Percentiles rank a stretch among this genome's conserved stretches.
phyloP scores from a whole-genome alignment of 2,329 filamentous ascomycete species.

The Cryphonectria radicalis region DNA sequence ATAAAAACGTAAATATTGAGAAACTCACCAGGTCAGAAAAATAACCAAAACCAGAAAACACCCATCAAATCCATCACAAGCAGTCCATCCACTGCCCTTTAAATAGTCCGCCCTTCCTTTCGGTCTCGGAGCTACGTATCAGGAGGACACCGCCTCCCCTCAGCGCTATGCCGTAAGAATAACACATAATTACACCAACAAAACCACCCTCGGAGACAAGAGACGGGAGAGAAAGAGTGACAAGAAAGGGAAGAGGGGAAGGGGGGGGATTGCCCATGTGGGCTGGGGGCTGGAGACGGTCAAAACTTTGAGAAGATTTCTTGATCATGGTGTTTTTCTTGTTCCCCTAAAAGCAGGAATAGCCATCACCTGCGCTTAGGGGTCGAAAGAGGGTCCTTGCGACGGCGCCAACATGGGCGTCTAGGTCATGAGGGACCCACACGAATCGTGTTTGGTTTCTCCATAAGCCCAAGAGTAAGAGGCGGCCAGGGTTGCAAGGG shows the following conservation, averaged over 20 bases:
- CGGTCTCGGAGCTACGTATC: not conserved
- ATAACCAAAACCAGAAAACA: not conserved
- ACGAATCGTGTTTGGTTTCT: not conserved
- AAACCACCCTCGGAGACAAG: not conserved
- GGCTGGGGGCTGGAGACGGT: not conserved
- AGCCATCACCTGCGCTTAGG: slow-evolving; percentile 24
- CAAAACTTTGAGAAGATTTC: not conserved
- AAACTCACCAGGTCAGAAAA: not conserved
- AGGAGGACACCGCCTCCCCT: slow-evolving; percentile 3
- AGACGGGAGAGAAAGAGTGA: not conserved
- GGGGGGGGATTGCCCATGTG: not conserved
- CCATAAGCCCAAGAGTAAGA: not conserved
- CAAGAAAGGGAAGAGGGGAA: not conserved
- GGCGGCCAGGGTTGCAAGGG: not conserved
- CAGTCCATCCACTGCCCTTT: not conserved
- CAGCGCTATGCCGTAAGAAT: slow-evolving; percentile 15
- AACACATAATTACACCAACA: slow-evolving; percentile 7
- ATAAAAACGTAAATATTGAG: not conserved
- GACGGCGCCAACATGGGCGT: not conserved
- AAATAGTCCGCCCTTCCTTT: not conserved
- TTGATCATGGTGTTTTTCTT: slow-evolving; percentile 1
- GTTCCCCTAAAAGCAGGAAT: slow-evolving; percentile 25
- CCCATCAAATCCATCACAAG: not conserved
- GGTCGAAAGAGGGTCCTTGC: slow-evolving; percentile 6
- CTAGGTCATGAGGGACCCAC: slow-evolving; percentile 5